Evolutionary conservation across 306 rosid genomes (phyloP).

Genomic region (Pterocarpus santalinus): DNA sequence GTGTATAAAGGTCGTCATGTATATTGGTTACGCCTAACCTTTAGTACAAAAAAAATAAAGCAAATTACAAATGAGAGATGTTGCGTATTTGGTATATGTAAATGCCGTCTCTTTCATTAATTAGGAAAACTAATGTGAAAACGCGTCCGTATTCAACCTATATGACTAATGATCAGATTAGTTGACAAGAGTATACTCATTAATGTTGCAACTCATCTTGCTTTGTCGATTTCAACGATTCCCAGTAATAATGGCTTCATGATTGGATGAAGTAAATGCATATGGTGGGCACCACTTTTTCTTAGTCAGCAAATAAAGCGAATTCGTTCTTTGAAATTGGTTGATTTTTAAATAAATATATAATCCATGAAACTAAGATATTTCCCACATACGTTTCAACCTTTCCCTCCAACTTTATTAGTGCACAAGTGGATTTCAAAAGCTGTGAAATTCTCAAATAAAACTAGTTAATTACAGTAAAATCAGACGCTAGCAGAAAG

Average conservation of each 20-base stretch:
- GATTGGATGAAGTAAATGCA: conserved; percentile 31
- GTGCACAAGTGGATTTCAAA: background rate
- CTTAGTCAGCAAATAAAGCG: conserved; percentile 18
- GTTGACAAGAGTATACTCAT: background rate
- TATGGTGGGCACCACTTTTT: background rate
- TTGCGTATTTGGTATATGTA: background rate
- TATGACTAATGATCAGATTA: background rate
- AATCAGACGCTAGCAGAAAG: background rate
- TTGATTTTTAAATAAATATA: background rate
- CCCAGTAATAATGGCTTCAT: conserved; percentile 1
- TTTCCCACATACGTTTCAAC: background rate
- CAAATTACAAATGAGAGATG: too few species aligned
- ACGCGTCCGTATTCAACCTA: background rate
- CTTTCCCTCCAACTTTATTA: background rate
- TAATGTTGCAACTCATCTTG: background rate
- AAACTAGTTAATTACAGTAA: background rate
- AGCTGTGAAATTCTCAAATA: background rate
- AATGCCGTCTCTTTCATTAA: conserved; percentile 4
- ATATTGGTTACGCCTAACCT: too few species aligned
- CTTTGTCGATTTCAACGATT: conserved; percentile 29
- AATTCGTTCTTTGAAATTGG: background rate
- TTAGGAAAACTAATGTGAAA: background rate
- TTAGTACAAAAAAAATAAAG: too few species aligned
- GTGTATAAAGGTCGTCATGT: too few species aligned
- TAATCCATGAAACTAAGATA: background rate